phyloP scores from a whole-genome alignment of 2,329 filamentous ascomycete genomes.

The Fusarium sp. region DNA sequence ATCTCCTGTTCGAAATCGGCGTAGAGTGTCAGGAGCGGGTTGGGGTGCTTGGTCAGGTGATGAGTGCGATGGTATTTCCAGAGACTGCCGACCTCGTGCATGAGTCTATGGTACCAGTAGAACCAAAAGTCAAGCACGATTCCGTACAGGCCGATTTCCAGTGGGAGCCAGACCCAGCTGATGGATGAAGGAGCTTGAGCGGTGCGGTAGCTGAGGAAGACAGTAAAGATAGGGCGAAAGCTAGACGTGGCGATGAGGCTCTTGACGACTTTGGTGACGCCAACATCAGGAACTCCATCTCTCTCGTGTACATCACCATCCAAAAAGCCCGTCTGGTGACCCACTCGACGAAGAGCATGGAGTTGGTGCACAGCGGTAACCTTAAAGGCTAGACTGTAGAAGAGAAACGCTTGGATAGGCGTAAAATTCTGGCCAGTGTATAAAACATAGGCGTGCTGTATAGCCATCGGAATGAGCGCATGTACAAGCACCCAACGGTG shows the following conservation, averaged over 20 bases:
- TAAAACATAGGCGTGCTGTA: background rate
- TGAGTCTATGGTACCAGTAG: slow-evolving; percentile 18
- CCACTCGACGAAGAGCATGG: background rate
- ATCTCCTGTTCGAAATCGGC: slow-evolving; percentile 19
- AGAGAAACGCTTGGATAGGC: background rate
- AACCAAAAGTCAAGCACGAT: slow-evolving; percentile 24
- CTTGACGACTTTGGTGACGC: background rate
- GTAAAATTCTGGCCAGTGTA: background rate
- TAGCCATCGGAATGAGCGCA: background rate
- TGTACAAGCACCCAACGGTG: background rate
- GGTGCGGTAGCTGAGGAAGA: background rate
- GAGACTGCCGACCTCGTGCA: slow-evolving; percentile 13
- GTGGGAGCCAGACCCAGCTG: background rate
- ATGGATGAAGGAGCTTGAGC: background rate
- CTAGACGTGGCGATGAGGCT: background rate
- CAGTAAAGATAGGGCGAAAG: background rate
- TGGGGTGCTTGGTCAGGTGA: slow-evolving; percentile 19
- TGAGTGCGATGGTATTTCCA: slow-evolving; percentile 24
- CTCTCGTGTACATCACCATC: background rate
- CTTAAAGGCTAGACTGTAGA: background rate
- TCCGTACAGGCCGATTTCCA: slow-evolving; percentile 4
- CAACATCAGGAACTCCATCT: background rate
- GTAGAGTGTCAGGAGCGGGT: slow-evolving; percentile 9
- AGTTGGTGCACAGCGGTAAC: background rate
- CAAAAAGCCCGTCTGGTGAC: background rate